phyloP scores from a whole-genome alignment of 129 eudicot species.

The Oenanthe sinensis region DNA sequence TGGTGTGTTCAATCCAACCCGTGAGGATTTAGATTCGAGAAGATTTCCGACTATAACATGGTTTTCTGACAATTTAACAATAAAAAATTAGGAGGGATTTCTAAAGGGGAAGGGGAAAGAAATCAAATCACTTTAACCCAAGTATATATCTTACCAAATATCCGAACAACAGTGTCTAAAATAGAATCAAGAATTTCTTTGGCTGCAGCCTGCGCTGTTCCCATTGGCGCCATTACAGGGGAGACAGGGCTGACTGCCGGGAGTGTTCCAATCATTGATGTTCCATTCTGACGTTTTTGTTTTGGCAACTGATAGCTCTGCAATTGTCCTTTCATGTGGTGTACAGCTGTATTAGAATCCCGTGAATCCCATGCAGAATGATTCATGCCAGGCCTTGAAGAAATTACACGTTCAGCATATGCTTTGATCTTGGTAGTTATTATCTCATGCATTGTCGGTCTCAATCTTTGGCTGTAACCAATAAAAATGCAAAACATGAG shows the following conservation, averaged over 20 bases:
- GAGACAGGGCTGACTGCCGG: slow-evolving; percentile 90
- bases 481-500: slow-evolving; percentile 9
- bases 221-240: slow-evolving; percentile 93
- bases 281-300: slow-evolving; percentile 69
- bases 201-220: slow-evolving; percentile 85
- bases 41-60: slow-evolving; percentile 93
- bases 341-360: slow-evolving; percentile 49
- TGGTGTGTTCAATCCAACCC: slow-evolving; percentile 62
- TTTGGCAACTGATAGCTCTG: slow-evolving; percentile 59
- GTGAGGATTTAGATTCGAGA: slow-evolving; percentile 74
- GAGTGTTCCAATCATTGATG: slow-evolving; percentile 50
- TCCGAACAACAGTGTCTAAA: slow-evolving; percentile 65
- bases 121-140: background rate
- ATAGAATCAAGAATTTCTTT: slow-evolving; percentile 81
- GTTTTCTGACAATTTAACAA: slow-evolving; percentile 48
- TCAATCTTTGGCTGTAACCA: slow-evolving; percentile 73
- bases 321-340: slow-evolving; percentile 66
- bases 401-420: slow-evolving; percentile 59
- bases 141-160: slow-evolving; percentile 62
- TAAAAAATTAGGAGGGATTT: slow-evolving; percentile 1
- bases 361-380: slow-evolving; percentile 47
- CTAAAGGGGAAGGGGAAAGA: background rate
- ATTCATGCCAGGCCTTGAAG: slow-evolving; percentile 51
- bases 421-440: slow-evolving; percentile 69
- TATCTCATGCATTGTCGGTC: slow-evolving; percentile 91